These are phyloP conservation scores for Saksenaea vasiformis DNA, from an alignment of 371 early-diverging fungal species.

Conservation along the genomic window DNA sequence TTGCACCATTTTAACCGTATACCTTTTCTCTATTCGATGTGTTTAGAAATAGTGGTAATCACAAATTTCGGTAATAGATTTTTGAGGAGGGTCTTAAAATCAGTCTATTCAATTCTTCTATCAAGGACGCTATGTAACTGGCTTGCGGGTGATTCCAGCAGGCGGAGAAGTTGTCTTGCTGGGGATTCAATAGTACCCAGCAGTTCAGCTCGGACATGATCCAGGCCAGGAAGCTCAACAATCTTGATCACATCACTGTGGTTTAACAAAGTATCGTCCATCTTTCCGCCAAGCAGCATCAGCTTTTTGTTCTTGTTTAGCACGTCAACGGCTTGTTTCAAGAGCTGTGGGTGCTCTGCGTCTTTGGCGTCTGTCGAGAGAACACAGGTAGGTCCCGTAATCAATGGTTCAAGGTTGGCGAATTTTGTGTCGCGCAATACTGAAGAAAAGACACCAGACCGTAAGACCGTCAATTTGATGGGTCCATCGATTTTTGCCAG, in stretches of 20 bases:
- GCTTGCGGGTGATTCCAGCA: constrained; percentile 51
- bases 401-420: constrained; percentile 57
- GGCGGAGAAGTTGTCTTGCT: constrained; percentile 53
- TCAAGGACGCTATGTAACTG: constrained; percentile 49
- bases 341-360: constrained; percentile 37
- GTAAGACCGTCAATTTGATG: constrained; percentile 50
- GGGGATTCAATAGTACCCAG: constrained; percentile 62
- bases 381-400: constrained; percentile 60
- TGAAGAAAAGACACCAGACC: constrained; percentile 57
- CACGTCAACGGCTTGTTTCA: constrained; percentile 50
- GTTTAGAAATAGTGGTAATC: background rate
- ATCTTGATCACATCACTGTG: constrained; percentile 57
- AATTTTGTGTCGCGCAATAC: constrained; percentile 56
- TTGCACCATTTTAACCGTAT: too few relatives aligned
- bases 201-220: constrained; percentile 56
- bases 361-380: constrained; percentile 49
- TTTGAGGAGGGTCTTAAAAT: background rate
- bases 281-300: constrained; percentile 63
- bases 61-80: background rate
- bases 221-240: constrained; percentile 57
- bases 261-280: constrained; percentile 57
- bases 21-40: too few relatives aligned
- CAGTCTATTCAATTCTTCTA: constrained; percentile 33
- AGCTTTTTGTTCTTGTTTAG: constrained; percentile 65
- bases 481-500: constrained; percentile 34